Percentiles rank a stretch among this genome's conserved stretches.
phyloP scores from a whole-genome alignment of 345 rosid species.

The Populus ilicifolia region DNA sequence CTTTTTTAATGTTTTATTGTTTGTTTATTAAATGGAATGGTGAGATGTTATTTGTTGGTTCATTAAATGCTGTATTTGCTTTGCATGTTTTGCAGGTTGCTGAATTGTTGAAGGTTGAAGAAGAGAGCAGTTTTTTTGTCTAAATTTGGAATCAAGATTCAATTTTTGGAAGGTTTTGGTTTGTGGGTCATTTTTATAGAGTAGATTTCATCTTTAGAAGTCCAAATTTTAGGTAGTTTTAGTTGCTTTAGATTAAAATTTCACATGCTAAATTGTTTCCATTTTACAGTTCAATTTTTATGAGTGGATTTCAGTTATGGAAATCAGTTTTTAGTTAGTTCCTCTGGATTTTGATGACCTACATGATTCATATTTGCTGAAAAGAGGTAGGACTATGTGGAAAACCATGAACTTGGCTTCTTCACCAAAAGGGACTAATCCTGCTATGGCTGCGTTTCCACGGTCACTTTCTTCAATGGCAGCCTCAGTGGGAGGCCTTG shows the following conservation, averaged over 20 bases:
- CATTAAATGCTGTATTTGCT: not conserved
- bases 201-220: not conserved
- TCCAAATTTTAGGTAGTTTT: not conserved
- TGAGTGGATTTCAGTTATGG: not conserved
- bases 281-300: not conserved
- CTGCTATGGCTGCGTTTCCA: conserved; percentile 40
- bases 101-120: not conserved
- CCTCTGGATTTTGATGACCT: not conserved
- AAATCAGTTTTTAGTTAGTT: not conserved
- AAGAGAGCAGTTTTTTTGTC: not conserved
- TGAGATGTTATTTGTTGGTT: not conserved
- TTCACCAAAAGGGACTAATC: conserved; percentile 35
- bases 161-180: not conserved
- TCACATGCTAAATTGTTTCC: not conserved
- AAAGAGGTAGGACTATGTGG: not conserved
- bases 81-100: not conserved
- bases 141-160: not conserved
- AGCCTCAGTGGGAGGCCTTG: conserved; percentile 57
- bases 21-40: not conserved
- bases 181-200: not conserved
- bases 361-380: not conserved
- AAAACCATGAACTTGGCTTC: conserved; percentile 51
- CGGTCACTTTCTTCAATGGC: conserved; percentile 56
- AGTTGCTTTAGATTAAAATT: not conserved
- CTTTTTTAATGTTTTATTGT: not conserved